Base-by-base conservation (phyloP, 306 rosid genomes). In the Sphenostylis stenocarpa region DNA sequence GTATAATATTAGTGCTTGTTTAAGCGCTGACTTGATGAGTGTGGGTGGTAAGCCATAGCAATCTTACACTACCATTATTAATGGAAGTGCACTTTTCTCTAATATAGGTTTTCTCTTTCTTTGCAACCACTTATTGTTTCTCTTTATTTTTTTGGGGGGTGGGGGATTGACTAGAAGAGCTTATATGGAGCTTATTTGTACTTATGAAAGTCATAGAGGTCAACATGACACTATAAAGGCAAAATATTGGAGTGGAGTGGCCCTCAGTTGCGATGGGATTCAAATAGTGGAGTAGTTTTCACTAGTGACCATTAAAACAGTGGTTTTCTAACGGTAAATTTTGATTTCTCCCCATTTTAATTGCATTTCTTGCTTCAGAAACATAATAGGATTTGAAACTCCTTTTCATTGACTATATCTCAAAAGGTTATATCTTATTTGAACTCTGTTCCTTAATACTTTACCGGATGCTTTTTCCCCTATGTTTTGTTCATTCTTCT, bases 21-120 rank as follows among this genome's bases (percentile, higher is more conserved):
- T 74, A 85, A 65, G 80, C n/a, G n/a, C n/a, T n/a, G n/a, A n/a
- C n/a, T n/a, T 73, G 80, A 38, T 38, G n/a, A 53, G 41, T 70
- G 55, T 29, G 16, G 57, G 39, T 48, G 34, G 34, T 31, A 52
- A 53, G 58, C 29, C 45, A 33, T 62, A 24, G 9, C 48, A 14
- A n/a, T 26, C 23, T 10, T 21, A 6, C 69, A 7, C 6, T 19
- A 56, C 19, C 26, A 28, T 60, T 51, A 17, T 53, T 41, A 19
- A 28, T 31, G 29, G 56, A 76, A 45, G 23, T 31, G 15, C 3
- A 16, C 68, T 52, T 64, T 56, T 55, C 51, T 26, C 39, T n/a
- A 6, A 16, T 20, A 6, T 52, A 55, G 80, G 34, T 7, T 26
- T 26, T 26, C 78, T 38, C 65, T 57, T 66, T 62, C 48, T 41